These are phyloP conservation scores for Suillus subluteus DNA, from an alignment of 768 basidiomycete species.

Conservation along the genomic window DNA sequence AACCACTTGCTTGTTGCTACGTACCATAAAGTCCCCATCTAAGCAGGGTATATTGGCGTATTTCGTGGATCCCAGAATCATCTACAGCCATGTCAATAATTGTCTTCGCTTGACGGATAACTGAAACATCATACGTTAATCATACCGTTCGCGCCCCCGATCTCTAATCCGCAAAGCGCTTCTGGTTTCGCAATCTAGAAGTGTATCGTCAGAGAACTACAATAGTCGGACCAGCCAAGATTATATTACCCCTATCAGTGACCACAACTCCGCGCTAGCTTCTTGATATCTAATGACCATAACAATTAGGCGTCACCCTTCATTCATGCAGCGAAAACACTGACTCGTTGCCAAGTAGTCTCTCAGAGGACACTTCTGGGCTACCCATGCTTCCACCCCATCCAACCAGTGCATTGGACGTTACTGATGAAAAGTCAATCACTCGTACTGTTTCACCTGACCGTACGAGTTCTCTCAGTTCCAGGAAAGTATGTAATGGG, in stretches of 20 bases:
- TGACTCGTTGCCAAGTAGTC: conserved; percentile 41
- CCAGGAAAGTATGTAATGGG: conserved; percentile 54
- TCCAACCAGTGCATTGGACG: conserved; percentile 44
- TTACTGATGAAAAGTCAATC: conserved; percentile 46
- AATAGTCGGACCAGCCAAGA: not conserved
- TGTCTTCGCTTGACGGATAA: conserved; percentile 2
- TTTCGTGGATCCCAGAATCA: conserved; percentile 38
- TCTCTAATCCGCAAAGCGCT: conserved; percentile 42
- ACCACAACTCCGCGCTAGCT: conserved; percentile 34
- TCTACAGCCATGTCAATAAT: conserved; percentile 28
- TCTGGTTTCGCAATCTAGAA: conserved; percentile 35
- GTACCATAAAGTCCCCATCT: conserved; percentile 49
- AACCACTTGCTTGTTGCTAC: conserved; percentile 11
- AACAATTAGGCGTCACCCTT: not conserved
- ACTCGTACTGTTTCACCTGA: conserved; percentile 50
- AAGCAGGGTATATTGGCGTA: conserved; percentile 43
- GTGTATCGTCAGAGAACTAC: conserved; percentile 5
- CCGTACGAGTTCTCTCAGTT: conserved; percentile 54
- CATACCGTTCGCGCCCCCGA: conserved; percentile 51
- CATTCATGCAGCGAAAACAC: conserved; percentile 9
- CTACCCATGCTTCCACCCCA: conserved; percentile 49
- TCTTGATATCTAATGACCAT: conserved; percentile 34
- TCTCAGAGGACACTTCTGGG: conserved; percentile 42
- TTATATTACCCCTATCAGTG: conserved; percentile 26
- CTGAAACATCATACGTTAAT: conserved; percentile 35